phyloP scores from a whole-genome alignment of 495 filamentous ascomycete species.

The Penicillium dipodomyicola region DNA sequence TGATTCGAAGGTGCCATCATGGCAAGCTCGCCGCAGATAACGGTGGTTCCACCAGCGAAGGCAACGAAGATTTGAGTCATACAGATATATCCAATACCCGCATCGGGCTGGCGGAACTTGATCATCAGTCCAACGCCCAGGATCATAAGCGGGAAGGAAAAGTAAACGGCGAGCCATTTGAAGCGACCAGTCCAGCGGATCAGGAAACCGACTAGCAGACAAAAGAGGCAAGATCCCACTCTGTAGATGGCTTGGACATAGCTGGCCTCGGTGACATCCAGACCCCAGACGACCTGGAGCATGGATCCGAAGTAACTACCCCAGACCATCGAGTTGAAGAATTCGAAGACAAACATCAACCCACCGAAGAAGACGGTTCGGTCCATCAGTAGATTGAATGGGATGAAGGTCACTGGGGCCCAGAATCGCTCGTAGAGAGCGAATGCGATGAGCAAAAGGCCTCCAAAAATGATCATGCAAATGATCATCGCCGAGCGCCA shows the following conservation, averaged over 20 bases:
- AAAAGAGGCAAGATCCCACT: conserved; percentile 41
- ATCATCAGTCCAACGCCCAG: conserved; percentile 56
- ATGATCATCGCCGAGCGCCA: conserved; percentile 51
- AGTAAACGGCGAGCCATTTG: conserved; percentile 44
- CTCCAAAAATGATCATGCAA: conserved; percentile 51
- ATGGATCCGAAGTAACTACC: conserved; percentile 56
- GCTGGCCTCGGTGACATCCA: conserved; percentile 50
- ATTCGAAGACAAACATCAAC: conserved; percentile 44
- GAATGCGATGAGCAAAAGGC: conserved; percentile 50
- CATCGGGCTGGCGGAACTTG: conserved; percentile 57
- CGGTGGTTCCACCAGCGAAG: conserved; percentile 52
- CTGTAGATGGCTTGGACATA: conserved; percentile 48
- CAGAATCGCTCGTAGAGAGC: conserved; percentile 51
- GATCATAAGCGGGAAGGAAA: conserved; percentile 55
- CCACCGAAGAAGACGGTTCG: conserved; percentile 58
- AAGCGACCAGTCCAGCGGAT: conserved; percentile 53
- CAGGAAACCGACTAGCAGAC: conserved; percentile 47
- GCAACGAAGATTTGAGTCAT: conserved; percentile 71
- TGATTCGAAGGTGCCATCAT: conserved; percentile 62
- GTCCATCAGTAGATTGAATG: conserved; percentile 52
- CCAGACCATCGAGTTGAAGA: conserved; percentile 48
- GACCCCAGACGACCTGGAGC: conserved; percentile 61
- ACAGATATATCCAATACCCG: conserved; percentile 58
- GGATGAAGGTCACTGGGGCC: conserved; percentile 53
- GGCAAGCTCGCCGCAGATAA: conserved; percentile 62